Evolutionary conservation across 164 flowering plant species (phyloP).

Genomic region (Annona cherimola): DNA sequence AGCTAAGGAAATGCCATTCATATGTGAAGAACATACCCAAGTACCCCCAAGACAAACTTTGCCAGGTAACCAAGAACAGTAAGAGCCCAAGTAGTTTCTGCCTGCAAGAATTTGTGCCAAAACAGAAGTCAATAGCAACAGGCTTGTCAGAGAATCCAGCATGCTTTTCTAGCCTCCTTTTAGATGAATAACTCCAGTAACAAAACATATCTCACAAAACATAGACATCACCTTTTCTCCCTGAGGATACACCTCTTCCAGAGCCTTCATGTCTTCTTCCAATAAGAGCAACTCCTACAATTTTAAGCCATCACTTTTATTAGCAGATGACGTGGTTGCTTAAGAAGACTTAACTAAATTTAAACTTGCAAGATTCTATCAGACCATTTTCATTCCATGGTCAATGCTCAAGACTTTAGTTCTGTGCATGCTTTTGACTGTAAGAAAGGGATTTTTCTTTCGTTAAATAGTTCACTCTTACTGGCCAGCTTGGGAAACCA

Average conservation of each 20-base stretch:
- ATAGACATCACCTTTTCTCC: constrained; percentile 73
- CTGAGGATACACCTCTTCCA: constrained; percentile 98
- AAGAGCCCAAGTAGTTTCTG: constrained; percentile 94
- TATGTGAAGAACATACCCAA: constrained; percentile 52
- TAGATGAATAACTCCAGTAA: neutral
- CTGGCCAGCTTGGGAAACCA: too few species aligned
- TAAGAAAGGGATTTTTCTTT: too few species aligned
- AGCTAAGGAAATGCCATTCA: neutral
- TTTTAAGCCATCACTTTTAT: constrained; percentile 5
- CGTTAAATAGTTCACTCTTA: too few species aligned
- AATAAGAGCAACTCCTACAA: constrained; percentile 83
- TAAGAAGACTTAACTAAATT: too few species aligned
- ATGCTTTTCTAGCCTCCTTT: too few species aligned
- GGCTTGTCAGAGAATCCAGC: too few species aligned
- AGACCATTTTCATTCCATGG: too few species aligned
- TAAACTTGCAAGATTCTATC: too few species aligned
- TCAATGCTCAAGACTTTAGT: too few species aligned
- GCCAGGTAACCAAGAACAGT: constrained; percentile 96
- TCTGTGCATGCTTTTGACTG: too few species aligned
- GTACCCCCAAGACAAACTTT: constrained; percentile 71
- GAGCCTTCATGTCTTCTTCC: constrained; percentile 91
- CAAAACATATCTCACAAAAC: neutral
- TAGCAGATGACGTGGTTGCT: too few species aligned
- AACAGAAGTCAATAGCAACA: constrained; percentile 2
- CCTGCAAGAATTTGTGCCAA: constrained; percentile 39